Evolutionary conservation across 805 yeast genomes (phyloP).

Genomic region (Kodamaea sagamina): DNA sequence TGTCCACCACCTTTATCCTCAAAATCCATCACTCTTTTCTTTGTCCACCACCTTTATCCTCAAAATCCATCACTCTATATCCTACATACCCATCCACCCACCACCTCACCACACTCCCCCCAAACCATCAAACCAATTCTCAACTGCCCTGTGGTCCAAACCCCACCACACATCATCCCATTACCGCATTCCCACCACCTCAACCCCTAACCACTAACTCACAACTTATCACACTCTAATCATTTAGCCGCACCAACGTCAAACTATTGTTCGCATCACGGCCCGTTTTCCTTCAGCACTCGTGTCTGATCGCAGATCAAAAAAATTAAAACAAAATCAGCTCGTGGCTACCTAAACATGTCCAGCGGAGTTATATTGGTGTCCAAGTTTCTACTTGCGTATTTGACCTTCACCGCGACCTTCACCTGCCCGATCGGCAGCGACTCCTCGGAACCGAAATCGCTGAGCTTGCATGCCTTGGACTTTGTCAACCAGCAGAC

Average conservation of each 20-base stretch:
- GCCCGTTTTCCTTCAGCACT: background rate
- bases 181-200: too few species aligned
- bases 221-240: background rate
- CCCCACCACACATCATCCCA: too few species aligned
- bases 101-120: too few species aligned
- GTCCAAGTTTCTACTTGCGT: conserved; percentile 6
- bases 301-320: background rate
- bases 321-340: conserved; percentile 1
- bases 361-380: conserved; percentile 5
- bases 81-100: too few species aligned
- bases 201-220: background rate
- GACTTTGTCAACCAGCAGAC: conserved; percentile 12
- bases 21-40: too few species aligned
- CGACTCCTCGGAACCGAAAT: background rate
- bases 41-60: too few species aligned
- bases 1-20: too few species aligned
- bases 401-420: conserved; percentile 11
- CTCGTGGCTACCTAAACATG: background rate
- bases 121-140: too few species aligned
- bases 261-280: background rate
- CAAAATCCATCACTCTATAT: too few species aligned
- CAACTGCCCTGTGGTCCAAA: too few species aligned
- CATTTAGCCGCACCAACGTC: conserved; percentile 3
- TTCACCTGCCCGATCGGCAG: conserved; percentile 9
- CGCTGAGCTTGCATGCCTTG: conserved; percentile 4